Evolutionary conservation across 2,329 filamentous ascomycete species (phyloP).

Genomic region (Beauveria bassiana): DNA sequence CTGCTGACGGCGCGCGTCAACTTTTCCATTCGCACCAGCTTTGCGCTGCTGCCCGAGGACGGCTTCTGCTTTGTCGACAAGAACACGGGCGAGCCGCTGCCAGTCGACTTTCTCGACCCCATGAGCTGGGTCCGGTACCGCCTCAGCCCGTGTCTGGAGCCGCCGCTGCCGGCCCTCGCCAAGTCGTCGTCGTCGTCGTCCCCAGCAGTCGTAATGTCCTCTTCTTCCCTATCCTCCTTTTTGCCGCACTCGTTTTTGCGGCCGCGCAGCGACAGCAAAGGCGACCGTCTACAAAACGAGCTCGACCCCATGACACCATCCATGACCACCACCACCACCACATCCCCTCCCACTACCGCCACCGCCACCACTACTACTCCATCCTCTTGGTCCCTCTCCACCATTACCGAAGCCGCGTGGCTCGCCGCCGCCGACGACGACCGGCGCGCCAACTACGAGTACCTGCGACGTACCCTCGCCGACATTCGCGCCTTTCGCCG

Average conservation of each 20-base stretch:
- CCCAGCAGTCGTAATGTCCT: no score
- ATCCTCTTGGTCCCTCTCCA: neutral
- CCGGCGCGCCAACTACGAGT: slow-evolving; percentile 40
- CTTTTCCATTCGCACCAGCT: slow-evolving; percentile 83
- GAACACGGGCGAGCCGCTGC: slow-evolving; percentile 69
- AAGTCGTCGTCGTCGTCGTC: slow-evolving; percentile 25
- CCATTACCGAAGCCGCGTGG: slow-evolving; percentile 13
- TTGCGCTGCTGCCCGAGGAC: slow-evolving; percentile 75
- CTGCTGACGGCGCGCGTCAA: slow-evolving; percentile 89
- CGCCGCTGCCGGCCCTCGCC: slow-evolving; percentile 51
- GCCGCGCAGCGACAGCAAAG: slow-evolving; percentile 35
- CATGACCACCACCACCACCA: slow-evolving; percentile 17
- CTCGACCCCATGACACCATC: slow-evolving; percentile 19
- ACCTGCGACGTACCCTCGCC: slow-evolving; percentile 67
- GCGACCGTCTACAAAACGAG: slow-evolving; percentile 38
- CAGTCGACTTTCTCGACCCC: slow-evolving; percentile 74
- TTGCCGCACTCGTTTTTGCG: slow-evolving; percentile 36
- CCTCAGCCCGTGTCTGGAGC: slow-evolving; percentile 68
- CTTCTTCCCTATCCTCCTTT: slow-evolving; percentile 36
- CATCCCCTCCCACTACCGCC: slow-evolving; percentile 11
- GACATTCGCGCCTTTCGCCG: slow-evolving; percentile 68
- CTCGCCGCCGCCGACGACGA: slow-evolving; percentile 18
- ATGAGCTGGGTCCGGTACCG: slow-evolving; percentile 73
- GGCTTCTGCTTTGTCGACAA: slow-evolving; percentile 84
- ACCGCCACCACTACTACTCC: slow-evolving; percentile 5